Percentiles rank a stretch among this genome's conserved stretches.
Conservation (phyloP, 208 protist genomes). For the Novymonas esmeraldas region DNA sequence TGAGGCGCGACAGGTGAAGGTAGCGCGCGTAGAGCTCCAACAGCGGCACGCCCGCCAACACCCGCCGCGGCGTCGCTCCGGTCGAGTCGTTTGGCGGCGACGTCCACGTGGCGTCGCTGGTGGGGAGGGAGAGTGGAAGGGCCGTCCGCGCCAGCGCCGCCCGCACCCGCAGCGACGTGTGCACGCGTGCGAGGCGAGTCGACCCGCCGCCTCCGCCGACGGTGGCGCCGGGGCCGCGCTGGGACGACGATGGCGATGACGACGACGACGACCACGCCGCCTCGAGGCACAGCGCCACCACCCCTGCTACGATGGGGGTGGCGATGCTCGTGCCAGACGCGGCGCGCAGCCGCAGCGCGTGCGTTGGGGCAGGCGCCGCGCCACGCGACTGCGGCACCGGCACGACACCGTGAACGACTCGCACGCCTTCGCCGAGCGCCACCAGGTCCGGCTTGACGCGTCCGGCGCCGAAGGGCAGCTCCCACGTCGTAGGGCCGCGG, state of each 20-base stretch:
- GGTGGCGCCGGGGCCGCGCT: neutral
- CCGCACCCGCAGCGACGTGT: constrained; percentile 14
- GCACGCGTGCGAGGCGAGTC: constrained; percentile 1
- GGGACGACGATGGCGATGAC: neutral
- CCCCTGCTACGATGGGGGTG: constrained; percentile 95
- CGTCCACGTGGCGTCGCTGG: neutral
- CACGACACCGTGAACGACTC: constrained; percentile 28
- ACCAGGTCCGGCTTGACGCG: constrained; percentile 97
- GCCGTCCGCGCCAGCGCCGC: constrained; percentile 20
- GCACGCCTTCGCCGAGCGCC: constrained; percentile 74
- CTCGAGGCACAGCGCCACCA: constrained; percentile 86
- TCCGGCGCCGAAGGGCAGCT: constrained; percentile 93
- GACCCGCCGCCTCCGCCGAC: neutral
- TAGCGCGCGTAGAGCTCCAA: constrained; percentile 40
- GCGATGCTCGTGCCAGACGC: constrained; percentile 95
- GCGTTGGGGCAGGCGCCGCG: neutral
- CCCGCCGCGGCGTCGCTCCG: neutral
- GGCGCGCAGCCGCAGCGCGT: constrained; percentile 31
- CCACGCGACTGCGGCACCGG: neutral
- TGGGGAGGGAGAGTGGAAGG: constrained; percentile 5
- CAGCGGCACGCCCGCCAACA: constrained; percentile 33
- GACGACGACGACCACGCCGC: constrained; percentile 16
- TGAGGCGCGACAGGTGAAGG: constrained; percentile 46
- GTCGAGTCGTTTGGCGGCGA: neutral
- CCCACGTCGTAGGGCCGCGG: constrained; percentile 94